Conservation (phyloP, 1,284 basidiomycete genomes). For the Afroboletus lepidellus region DNA sequence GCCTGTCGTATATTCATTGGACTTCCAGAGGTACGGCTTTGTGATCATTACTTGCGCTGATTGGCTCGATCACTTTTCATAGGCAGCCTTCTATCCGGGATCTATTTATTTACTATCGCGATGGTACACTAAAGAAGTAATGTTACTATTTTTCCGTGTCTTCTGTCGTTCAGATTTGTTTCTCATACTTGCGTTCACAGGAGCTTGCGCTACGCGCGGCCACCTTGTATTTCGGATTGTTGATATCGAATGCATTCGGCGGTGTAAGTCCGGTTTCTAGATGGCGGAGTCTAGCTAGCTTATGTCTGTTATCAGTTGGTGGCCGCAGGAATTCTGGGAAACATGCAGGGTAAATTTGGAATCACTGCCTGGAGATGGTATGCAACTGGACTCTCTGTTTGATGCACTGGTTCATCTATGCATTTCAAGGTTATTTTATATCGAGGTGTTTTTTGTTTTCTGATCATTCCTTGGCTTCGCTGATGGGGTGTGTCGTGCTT, state of each 20-base stretch:
- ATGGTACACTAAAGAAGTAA: slow-evolving; percentile 65
- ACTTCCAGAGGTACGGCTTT: slow-evolving; percentile 49
- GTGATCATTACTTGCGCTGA: not conserved
- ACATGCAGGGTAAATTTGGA: slow-evolving; percentile 66
- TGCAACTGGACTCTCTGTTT: slow-evolving; percentile 8
- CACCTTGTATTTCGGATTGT: slow-evolving; percentile 62
- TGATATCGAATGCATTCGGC: slow-evolving; percentile 78
- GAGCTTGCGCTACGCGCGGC: slow-evolving; percentile 70
- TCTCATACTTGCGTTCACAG: slow-evolving; percentile 29
- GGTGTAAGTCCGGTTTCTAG: slow-evolving; percentile 42
- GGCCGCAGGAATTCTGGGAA: slow-evolving; percentile 66
- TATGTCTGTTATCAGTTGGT: slow-evolving; percentile 43
- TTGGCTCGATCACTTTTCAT: not conserved
- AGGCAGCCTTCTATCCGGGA: slow-evolving; percentile 66
- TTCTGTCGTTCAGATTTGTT: not conserved
- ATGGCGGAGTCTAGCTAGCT: not conserved
- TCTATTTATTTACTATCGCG: slow-evolving; percentile 59
- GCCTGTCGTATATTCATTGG: slow-evolving; percentile 63
- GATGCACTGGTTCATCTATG: not conserved
- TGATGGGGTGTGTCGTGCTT: not conserved
- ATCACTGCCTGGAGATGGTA: slow-evolving; percentile 73
- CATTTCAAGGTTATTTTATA: slow-evolving; percentile 51
- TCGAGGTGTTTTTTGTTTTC: slow-evolving; percentile 43
- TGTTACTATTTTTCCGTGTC: not conserved
- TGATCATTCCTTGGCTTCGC: not conserved